These are phyloP conservation scores for Waltergamsia citrina DNA, from an alignment of 2,329 filamentous ascomycete species.

Conservation along the genomic window DNA sequence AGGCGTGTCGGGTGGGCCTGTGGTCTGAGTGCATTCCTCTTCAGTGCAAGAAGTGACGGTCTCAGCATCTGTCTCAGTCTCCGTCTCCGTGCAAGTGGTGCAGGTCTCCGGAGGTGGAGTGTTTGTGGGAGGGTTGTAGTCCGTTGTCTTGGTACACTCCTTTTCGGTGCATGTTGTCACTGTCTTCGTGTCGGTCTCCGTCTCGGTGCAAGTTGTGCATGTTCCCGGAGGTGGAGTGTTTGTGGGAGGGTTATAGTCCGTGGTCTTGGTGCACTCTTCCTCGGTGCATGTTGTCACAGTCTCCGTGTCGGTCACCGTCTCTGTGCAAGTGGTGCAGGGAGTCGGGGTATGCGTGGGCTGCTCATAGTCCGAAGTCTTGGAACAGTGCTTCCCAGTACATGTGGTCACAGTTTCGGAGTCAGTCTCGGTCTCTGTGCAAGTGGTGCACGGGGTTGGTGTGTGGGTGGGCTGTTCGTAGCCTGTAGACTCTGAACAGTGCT, in stretches of 20 bases:
- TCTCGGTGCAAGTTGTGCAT: background rate
- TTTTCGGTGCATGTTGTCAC: background rate
- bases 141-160: background rate
- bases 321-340: background rate
- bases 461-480: conserved; percentile 24
- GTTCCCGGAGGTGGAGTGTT: no score
- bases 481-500: conserved; percentile 18
- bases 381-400: background rate
- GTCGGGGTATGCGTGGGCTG: conserved; percentile 1
- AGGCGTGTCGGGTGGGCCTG: no score
- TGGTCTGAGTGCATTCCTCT: conserved; percentile 4
- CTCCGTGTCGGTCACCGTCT: conserved; percentile 3
- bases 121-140: conserved; percentile 1
- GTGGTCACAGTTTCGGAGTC: conserved; percentile 1
- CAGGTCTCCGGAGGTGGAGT: no score
- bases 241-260: background rate
- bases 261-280: conserved; percentile 1
- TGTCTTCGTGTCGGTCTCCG: conserved; percentile 4
- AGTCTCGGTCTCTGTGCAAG: background rate
- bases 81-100: conserved; percentile 3
- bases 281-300: conserved; percentile 1
- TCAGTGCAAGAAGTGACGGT: conserved; percentile 6
- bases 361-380: no score
- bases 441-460: conserved; percentile 14
- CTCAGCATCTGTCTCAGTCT: conserved; percentile 3